A percentile compares a stretch with the other conserved stretches of the same genome.
Conservation (phyloP, 208 protist species). For the Novymonas esmeraldas region DNA sequence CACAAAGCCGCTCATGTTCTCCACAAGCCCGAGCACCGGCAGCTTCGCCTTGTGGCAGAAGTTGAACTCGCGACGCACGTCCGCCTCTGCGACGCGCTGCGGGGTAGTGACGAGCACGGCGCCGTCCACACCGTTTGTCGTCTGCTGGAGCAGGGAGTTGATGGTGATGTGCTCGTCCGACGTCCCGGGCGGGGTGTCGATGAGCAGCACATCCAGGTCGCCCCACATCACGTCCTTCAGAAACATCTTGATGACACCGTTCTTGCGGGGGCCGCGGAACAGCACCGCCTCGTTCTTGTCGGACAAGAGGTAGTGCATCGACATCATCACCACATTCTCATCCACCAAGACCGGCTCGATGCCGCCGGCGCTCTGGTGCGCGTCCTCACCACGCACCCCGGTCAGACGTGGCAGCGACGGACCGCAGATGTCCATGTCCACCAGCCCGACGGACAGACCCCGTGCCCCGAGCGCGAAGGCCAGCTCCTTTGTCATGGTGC, state of each 20-base stretch:
- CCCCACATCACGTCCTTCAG: slow-evolving; percentile 98
- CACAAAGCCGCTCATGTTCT: slow-evolving; percentile 99
- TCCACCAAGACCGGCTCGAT: slow-evolving; percentile 96
- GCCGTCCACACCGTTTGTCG: slow-evolving; percentile 78
- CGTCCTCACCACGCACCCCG: slow-evolving; percentile 88
- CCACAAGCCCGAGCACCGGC: slow-evolving; percentile 98
- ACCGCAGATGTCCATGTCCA: slow-evolving; percentile 99
- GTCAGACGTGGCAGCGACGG: slow-evolving; percentile 93
- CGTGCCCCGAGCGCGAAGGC: slow-evolving; percentile 76
- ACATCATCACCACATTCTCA: slow-evolving; percentile 94
- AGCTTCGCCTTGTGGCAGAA: slow-evolving; percentile 99
- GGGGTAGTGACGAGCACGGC: slow-evolving; percentile 98
- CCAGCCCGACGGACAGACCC: slow-evolving; percentile 95
- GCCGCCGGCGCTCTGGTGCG: slow-evolving; percentile 90
- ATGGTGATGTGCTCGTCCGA: slow-evolving; percentile 99
- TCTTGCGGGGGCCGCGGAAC: slow-evolving; percentile 98
- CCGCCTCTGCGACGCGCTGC: slow-evolving; percentile 97
- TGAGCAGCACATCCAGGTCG: slow-evolving; percentile 97
- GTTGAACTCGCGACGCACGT: slow-evolving; percentile 98
- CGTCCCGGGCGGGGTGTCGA: slow-evolving; percentile 99
- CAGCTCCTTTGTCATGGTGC: slow-evolving; percentile 92
- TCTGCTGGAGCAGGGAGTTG: slow-evolving; percentile 91
- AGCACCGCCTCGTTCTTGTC: slow-evolving; percentile 98
- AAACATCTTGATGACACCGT: slow-evolving; percentile 99
- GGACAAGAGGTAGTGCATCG: slow-evolving; percentile 97